Evolutionary conservation across 2,329 filamentous ascomycete genomes (phyloP), one percentile per base, ranked within the genome.

Genomic region (Knoxdaviesia capensis): DNA sequence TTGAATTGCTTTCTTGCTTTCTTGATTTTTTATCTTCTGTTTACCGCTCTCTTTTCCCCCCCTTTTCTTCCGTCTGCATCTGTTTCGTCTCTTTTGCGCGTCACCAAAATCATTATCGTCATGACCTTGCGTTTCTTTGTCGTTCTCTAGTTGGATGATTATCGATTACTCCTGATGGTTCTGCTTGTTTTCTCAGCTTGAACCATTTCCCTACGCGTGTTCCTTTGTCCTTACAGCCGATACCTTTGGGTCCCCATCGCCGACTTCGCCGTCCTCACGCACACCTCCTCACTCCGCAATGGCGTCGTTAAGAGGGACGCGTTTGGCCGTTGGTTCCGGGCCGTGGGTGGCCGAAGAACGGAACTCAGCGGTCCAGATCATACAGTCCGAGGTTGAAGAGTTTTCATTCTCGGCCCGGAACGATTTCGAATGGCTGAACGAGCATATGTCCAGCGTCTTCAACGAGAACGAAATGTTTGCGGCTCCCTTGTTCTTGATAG

Each of bases 341-440:
- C 68, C 78, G 61, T 98, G 90, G 90, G 75, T 94, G 49, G 65
- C 77, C 32, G 77, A 84, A 49, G 90, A 98, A 65, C 74, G 87
- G 51, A 71, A 78, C 37, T 81, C 87, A 53, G 78, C 84, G 9
- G 64, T 76, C 43, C 72, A 82, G 49, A 77, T 94, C 48, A 71
- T 81, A 10, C 69, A 80, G 39, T 73, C 85, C 43, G 90, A 96
- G 58, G 72, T 83, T 43, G 88, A 96, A 50, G 92, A 98, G 61
- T 92, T 96, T 54, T 75, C 82, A 37, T 96, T 83, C 61, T 85
- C 86, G 31, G 87, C 84, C 47, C 76, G 83, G 45, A 93, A 96
- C 60, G 90, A 98, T 58, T 66, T 96, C 54, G 87, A 96, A 56
- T 98, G 90, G 90, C 67, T 98, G 52, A 96, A 98, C 54, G 90